Base-by-base conservation (phyloP, 2,329 filamentous ascomycete species). In the Chaetomium sp. region DNA sequence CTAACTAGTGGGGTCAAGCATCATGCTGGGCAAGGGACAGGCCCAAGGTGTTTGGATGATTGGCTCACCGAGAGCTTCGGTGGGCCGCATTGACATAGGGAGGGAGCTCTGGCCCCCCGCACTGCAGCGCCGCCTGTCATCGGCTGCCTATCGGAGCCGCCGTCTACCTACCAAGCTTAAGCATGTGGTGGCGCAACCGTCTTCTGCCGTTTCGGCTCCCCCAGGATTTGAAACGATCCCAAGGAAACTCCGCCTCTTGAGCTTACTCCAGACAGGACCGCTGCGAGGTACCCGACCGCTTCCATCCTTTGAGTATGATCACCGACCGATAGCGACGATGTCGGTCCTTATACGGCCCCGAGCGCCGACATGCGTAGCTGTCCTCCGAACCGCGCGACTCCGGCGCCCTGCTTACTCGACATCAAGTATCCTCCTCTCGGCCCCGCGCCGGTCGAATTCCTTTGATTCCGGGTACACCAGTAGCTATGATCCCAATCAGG, bases 401-500 rank as follows among this genome's bases (percentile, higher is more conserved):
- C 67, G 67, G 38, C 60, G 64, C 31, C 59, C 67, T 5, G 60
- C 70, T 56, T 72, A 64, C 57, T 70, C 69, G 45, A 70, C 70
- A 35, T 76, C 76, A 25, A 68, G 70, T 45, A 54, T 68, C 29
- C 66, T 72, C 10, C 71, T 67, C 38, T 70, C 72, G 23, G 69
- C 74, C 29, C 73, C 77, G 9, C 77, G 80, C 64, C 79, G 82
- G 51, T 79, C 77, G 21, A 74, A 78, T 16, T 81, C 84, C 72
- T 82, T 87, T 72, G 83, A 81, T 71, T 83, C 84, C 1, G 84
- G 85, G 59, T 87, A 84, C 71, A 84, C 81, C n/a, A 82, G 81
- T 64, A 85, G 75, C 72, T 87, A 87, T 77, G 85, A 87, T 65
- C 85, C 85, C 10, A 75, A 75, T 35, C 74, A 80, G 61, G 83